Evolutionary conservation across 352 stramenopile genomes (phyloP), one percentile per base, ranked within the genome.

Genomic region (Hyaloperonospora arabidopsidis): DNA sequence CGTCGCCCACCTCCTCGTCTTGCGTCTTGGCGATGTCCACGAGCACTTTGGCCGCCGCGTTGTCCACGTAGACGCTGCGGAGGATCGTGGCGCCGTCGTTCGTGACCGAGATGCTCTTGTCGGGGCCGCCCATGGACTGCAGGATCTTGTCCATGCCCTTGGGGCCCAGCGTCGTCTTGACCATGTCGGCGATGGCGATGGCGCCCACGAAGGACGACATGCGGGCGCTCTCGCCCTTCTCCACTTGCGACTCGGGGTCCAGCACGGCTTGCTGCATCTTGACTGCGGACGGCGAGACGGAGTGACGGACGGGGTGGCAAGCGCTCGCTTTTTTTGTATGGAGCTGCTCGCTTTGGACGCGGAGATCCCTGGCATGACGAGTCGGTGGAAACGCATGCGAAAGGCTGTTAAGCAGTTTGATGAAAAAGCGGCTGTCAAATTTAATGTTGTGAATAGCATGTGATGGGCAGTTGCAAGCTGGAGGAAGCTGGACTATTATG

Each of bases 131-230:
- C 73, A 87, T 86, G 11, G 81, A 94, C 79, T 99, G 97, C 49
- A 99, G 75, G 65, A 99, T 99, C 72, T 99, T 99, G 79, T 99
- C 97, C 96, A 99, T 99, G 23, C 97, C 97, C 72, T 99, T 99
- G n/a, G 97, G 97, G 14, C 97, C 97, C 11, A 99, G 77, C 29
- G 97, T 99, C 17, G 97, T 98, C 77, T 99, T 99, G 23, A 99
- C 97, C 62, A 99, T 90, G 75, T 99, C 97, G 25, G 96, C 93
- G 73, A 99, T 99, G 48, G 97, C 96, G 68, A 99, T 99, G 39
- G 97, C 97, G 53, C 97, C 97, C 28, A 99, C 93, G 67, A 99
- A 99, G 28, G 95, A 99, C 40, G 91, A 95, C 72, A 99, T 87
- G 59, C 97, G 94, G 53, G 97, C 97, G 83, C 98, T 99, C 77